Evolutionary conservation across 208 protist species (phyloP), one percentile per base, ranked within the genome.

Genomic region (Leishmania major): DNA sequence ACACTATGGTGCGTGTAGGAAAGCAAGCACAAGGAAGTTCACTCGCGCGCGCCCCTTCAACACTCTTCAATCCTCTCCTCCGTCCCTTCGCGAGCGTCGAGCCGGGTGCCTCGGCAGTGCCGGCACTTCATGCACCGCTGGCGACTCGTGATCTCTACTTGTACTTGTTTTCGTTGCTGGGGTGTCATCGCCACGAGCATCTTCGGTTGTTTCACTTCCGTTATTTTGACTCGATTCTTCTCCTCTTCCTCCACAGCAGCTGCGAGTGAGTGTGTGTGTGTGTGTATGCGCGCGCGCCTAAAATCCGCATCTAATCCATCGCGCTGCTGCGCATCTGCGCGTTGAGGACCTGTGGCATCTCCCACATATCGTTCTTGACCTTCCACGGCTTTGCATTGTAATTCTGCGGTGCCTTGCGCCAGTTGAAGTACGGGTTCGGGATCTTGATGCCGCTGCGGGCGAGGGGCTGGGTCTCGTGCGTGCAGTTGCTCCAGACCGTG

Each of bases 351-450:
- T 89, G 78, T 6, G 94, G 94, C 88, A 97, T 88, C 75, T 94
- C 85, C 91, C 92, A 97, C 80, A 97, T 66, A 76, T 97, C 94
- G 67, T 95, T 97, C 88, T 97, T 97, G 40, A 90, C 86, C 78
- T 70, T 86, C 79, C 79, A 93, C 25, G 88, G 85, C 82, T 89
- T 91, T n/a, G 87, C 66, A 73, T 94, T 91, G 82, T 94, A 95
- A 51, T 86, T 90, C 86, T 92, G 94, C 45, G 88, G 88, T 15
- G 94, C 92, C 79, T 97, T 97, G 73, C 90, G 83, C 92, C 92
- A 97, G 82, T 96, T 96, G 81, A 92, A 97, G 85, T 96, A 97
- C 71, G 94, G 94, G 73, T 97, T 97, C 51, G 88, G 92, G 13
- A 95, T 83, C 66, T 78, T 75, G 73, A 90, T 87, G 60, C 91